Percentiles rank a stretch among this genome's conserved stretches.
These are phyloP conservation scores for Striga hermonthica DNA, from an alignment of 305 asterid genomes.

Conservation along the genomic window DNA sequence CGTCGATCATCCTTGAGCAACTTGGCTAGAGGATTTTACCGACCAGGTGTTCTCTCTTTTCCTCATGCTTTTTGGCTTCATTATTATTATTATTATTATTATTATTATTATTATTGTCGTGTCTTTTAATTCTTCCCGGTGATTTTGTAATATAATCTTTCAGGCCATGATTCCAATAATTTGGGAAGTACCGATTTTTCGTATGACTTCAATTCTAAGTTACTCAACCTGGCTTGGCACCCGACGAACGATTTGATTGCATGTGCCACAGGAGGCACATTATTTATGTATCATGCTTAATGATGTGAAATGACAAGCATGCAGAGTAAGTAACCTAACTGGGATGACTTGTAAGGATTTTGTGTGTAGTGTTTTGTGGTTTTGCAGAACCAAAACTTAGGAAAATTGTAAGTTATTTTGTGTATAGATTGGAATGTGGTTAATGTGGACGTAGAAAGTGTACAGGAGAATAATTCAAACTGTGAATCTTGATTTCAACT, in stretches of 20 bases:
- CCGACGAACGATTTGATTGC: conserved; percentile 64
- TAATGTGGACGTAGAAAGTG: too few relatives aligned
- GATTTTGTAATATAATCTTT: neutral
- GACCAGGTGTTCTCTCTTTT: conserved; percentile 45
- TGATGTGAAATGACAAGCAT: conserved; percentile 15
- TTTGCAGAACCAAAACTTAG: too few relatives aligned
- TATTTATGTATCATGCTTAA: conserved; percentile 47
- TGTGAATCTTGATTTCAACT: too few relatives aligned
- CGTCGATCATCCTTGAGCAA: conserved; percentile 73
- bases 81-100: too few relatives aligned
- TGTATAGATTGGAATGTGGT: too few relatives aligned
- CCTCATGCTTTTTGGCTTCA: neutral
- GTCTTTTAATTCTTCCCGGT: too few relatives aligned
- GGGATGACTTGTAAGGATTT: too few relatives aligned
- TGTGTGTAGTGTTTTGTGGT: too few relatives aligned
- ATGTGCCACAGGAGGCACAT: conserved; percentile 57
- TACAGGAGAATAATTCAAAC: too few relatives aligned
- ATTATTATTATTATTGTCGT: too few relatives aligned
- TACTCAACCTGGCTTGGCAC: conserved; percentile 82
- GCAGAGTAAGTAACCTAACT: too few relatives aligned
- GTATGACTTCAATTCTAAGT: conserved; percentile 55
- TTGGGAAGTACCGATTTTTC: conserved; percentile 42
- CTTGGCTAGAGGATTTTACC: conserved; percentile 67
- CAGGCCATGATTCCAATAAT: conserved; percentile 44
- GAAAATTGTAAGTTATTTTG: too few relatives aligned